These are phyloP conservation scores for Prototheca wickerhamii DNA, from an alignment of 163 green algal species.

Conservation along the genomic window DNA sequence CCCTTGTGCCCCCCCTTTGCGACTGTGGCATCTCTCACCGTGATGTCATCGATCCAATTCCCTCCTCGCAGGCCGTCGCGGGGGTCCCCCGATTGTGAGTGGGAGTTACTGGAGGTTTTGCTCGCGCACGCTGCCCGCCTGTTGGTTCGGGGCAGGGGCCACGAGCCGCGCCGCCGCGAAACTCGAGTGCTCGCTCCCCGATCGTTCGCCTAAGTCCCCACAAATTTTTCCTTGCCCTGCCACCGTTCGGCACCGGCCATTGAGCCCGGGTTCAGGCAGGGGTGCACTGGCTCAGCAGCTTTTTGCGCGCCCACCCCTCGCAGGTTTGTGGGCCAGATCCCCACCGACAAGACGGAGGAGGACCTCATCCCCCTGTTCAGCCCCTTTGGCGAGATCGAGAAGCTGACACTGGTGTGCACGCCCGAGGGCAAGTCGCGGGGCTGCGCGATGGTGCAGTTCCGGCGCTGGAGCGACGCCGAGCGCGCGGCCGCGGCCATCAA, in stretches of 20 bases:
- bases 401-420: slow-evolving; percentile 65
- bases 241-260: too few relatives aligned
- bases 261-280: too few relatives aligned
- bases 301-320: not conserved
- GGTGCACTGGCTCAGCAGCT: too few relatives aligned
- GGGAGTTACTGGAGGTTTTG: not conserved
- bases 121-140: too few relatives aligned
- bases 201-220: too few relatives aligned
- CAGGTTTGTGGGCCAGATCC: slow-evolving; percentile 75
- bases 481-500: slow-evolving; percentile 56
- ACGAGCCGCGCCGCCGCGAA: too few relatives aligned
- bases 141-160: too few relatives aligned
- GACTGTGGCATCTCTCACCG: too few relatives aligned
- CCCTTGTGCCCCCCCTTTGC: too few relatives aligned
- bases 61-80: slow-evolving; percentile 12
- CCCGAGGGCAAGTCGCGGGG: slow-evolving; percentile 45
- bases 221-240: too few relatives aligned
- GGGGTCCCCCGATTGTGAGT: slow-evolving; percentile 45
- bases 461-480: slow-evolving; percentile 56
- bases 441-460: slow-evolving; percentile 67
- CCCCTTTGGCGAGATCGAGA: slow-evolving; percentile 64
- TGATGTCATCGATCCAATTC: not conserved
- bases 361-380: slow-evolving; percentile 59
- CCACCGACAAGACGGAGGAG: slow-evolving; percentile 30
- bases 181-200: too few relatives aligned